A percentile compares a stretch with the other conserved stretches of the same genome.
phyloP scores from a whole-genome alignment of 805 yeast genomes.

The Tetrapisispora nanseiensis region DNA sequence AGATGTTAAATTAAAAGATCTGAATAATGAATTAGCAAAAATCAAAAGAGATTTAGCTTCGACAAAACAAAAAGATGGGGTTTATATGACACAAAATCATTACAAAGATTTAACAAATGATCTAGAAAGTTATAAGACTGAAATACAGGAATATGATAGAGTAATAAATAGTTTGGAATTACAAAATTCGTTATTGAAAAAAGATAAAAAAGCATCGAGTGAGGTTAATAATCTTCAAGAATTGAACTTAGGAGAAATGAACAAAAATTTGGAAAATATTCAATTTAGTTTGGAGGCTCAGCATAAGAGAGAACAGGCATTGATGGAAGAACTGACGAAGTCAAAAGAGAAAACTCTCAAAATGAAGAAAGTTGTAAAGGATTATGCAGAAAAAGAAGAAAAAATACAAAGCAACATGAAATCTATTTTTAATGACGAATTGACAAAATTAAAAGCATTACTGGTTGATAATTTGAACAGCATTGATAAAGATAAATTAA shows the following conservation, averaged over 20 bases:
- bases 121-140: constrained; percentile 40
- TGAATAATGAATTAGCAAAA: constrained; percentile 39
- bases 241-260: constrained; percentile 18
- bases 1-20: constrained; percentile 37
- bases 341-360: constrained; percentile 13
- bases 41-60: constrained; percentile 51
- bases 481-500: constrained; percentile 3
- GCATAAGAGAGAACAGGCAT: constrained; percentile 20
- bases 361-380: constrained; percentile 16
- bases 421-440: constrained; percentile 16
- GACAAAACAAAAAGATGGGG: constrained; percentile 53
- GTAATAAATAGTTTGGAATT: constrained; percentile 32
- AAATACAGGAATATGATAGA: constrained; percentile 38
- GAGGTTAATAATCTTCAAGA: constrained; percentile 23
- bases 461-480: constrained; percentile 11
- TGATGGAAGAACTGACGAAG: constrained; percentile 15
- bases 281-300: constrained; percentile 21
- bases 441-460: constrained; percentile 12
- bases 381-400: constrained; percentile 16
- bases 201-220: constrained; percentile 23
- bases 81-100: constrained; percentile 51
- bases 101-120: constrained; percentile 44
- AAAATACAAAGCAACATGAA: constrained; percentile 15
- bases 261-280: constrained; percentile 18
- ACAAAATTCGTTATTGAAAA: constrained; percentile 28